These are phyloP conservation scores for Candida xyloterini DNA, from an alignment of 805 yeast genomes.

Conservation along the genomic window DNA sequence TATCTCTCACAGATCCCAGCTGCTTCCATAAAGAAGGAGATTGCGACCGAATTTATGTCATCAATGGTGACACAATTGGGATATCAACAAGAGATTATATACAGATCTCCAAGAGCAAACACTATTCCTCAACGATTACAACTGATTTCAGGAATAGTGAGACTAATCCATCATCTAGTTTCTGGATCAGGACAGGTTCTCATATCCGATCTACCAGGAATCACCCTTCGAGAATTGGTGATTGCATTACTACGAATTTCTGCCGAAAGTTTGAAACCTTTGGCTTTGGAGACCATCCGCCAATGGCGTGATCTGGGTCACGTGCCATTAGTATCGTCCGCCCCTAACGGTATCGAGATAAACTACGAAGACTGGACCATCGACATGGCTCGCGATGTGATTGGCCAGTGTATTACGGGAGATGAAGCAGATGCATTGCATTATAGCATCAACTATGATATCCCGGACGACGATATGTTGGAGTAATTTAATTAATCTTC, in stretches of 20 bases:
- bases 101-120: slow-evolving; percentile 43
- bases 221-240: slow-evolving; percentile 30
- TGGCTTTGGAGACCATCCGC: slow-evolving; percentile 24
- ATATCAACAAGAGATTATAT: slow-evolving; percentile 45
- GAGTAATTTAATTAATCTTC: slow-evolving; percentile 12
- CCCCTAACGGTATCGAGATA: slow-evolving; percentile 58
- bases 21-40: slow-evolving; percentile 21
- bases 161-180: slow-evolving; percentile 35
- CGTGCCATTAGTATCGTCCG: slow-evolving; percentile 23
- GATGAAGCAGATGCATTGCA: slow-evolving; percentile 79
- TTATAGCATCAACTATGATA: slow-evolving; percentile 54
- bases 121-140: slow-evolving; percentile 36
- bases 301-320: slow-evolving; percentile 21
- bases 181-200: slow-evolving; percentile 30
- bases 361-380: slow-evolving; percentile 61
- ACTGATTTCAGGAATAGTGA: slow-evolving; percentile 40
- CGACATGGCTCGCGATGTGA: slow-evolving; percentile 66
- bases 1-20: slow-evolving; percentile 32
- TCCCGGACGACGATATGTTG: slow-evolving; percentile 23
- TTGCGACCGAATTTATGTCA: slow-evolving; percentile 35
- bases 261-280: slow-evolving; percentile 29
- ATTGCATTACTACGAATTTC: slow-evolving; percentile 31
- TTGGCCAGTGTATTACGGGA: slow-evolving; percentile 65
- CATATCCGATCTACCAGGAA: slow-evolving; percentile 26
- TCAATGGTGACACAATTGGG: slow-evolving; percentile 43